Evolutionary conservation across 2,329 filamentous ascomycete species (phyloP).

Genomic region (Venturia effusa): DNA sequence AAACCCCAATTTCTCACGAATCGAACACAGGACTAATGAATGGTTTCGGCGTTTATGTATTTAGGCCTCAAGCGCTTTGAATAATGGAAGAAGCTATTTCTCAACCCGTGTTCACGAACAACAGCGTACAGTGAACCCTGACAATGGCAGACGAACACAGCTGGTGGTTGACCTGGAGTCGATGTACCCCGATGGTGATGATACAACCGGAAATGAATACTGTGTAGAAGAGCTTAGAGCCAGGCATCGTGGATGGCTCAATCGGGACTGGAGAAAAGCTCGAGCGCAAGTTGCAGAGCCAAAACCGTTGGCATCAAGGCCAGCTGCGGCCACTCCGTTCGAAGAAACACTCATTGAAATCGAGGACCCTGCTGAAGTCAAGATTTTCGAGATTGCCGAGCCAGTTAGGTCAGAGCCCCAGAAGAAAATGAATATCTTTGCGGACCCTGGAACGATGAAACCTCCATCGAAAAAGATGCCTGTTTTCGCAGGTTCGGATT

Average conservation of each 20-base stretch:
- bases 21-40: constrained; percentile 89
- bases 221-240: constrained; percentile 92
- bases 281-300: neutral
- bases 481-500: neutral
- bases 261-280: constrained; percentile 38
- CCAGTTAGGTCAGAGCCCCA: neutral
- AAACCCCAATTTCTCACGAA: constrained; percentile 48
- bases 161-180: constrained; percentile 79
- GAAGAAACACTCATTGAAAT: constrained; percentile 1
- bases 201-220: constrained; percentile 57
- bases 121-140: constrained; percentile 72
- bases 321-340: neutral
- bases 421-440: neutral
- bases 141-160: constrained; percentile 72
- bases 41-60: constrained; percentile 45
- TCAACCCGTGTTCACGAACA: constrained; percentile 43
- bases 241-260: constrained; percentile 55
- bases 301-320: neutral
- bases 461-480: neutral
- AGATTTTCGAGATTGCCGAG: neutral
- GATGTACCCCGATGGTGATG: constrained; percentile 68
- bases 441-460: neutral
- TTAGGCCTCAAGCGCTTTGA: constrained; percentile 33
- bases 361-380: neutral
- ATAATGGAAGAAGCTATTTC: constrained; percentile 17